Conservation (phyloP, 164 flowering plant genomes). For the Nymphaea colorata region DNA sequence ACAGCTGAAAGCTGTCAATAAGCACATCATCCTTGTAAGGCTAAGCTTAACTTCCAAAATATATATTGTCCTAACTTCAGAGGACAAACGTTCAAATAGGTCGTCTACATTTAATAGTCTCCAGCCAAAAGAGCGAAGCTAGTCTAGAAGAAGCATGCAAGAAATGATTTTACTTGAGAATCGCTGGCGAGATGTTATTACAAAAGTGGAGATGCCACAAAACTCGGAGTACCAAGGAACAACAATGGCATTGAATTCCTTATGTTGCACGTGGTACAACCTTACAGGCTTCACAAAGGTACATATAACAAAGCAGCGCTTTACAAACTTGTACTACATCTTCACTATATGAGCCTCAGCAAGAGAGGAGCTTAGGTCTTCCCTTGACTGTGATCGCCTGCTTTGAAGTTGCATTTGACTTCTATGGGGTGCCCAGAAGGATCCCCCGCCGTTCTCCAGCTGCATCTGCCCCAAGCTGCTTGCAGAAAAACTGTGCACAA, state of each 20-base stretch:
- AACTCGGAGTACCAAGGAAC: neutral
- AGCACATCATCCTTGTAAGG: too few relatives aligned
- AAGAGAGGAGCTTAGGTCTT: slow-evolving; percentile 75
- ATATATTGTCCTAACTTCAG: too few relatives aligned
- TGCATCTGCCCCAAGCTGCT: slow-evolving; percentile 90
- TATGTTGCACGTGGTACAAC: too few relatives aligned
- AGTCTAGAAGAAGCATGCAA: too few relatives aligned
- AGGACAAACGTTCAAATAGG: too few relatives aligned
- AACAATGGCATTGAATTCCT: neutral
- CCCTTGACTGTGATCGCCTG: slow-evolving; percentile 94
- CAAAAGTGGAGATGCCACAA: neutral
- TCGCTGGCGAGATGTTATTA: too few relatives aligned
- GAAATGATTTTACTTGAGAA: too few relatives aligned
- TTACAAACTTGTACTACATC: slow-evolving; percentile 20
- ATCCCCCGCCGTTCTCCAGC: slow-evolving; percentile 48
- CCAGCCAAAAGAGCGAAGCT: too few relatives aligned
- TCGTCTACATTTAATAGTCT: too few relatives aligned
- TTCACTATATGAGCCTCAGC: slow-evolving; percentile 63
- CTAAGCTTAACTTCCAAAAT: too few relatives aligned
- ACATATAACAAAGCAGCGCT: neutral
- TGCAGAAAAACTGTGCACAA: slow-evolving; percentile 80
- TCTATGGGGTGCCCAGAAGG: slow-evolving; percentile 75
- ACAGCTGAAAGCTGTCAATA: too few relatives aligned
- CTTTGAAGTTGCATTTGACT: slow-evolving; percentile 91
- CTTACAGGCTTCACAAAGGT: neutral